Evolutionary conservation across 441 rosid species (phyloP).

Genomic region (Brassica balearica): DNA sequence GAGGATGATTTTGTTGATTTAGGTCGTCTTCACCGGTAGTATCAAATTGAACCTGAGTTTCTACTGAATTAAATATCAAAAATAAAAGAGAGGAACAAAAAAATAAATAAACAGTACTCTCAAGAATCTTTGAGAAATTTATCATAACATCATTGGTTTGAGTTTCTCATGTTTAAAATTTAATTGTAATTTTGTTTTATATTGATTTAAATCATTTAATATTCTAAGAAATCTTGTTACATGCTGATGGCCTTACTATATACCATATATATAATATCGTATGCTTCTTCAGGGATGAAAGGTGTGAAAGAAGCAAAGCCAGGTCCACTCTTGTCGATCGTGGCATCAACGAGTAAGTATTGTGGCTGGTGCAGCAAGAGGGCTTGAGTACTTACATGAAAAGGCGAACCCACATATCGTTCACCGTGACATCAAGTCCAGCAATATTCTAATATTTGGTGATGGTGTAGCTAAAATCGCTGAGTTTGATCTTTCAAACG

Average conservation of each 20-base stretch:
- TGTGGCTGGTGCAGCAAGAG: neutral
- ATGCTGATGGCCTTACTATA: neutral
- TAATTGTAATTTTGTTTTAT: neutral
- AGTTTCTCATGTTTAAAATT: too few relatives aligned
- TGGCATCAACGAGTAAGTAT: neutral
- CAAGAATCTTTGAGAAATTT: too few relatives aligned
- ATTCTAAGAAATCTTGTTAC: neutral
- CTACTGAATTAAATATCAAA: too few relatives aligned
- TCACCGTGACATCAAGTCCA: neutral
- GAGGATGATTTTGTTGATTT: too few relatives aligned
- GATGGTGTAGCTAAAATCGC: neutral
- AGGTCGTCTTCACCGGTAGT: too few relatives aligned
- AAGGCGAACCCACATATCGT: neutral
- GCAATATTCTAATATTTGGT: neutral
- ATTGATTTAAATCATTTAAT: too few relatives aligned
- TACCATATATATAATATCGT: neutral
- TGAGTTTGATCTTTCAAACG: neutral
- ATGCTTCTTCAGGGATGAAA: neutral
- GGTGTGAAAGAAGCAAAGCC: neutral
- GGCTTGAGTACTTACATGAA: neutral
- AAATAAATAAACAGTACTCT: too few relatives aligned
- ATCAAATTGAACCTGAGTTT: too few relatives aligned
- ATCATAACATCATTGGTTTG: too few relatives aligned
- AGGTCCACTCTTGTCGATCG: neutral
- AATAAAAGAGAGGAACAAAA: too few relatives aligned